These are phyloP conservation scores for Euphrasia arctica DNA, from an alignment of 305 asterid species.

Conservation along the genomic window DNA sequence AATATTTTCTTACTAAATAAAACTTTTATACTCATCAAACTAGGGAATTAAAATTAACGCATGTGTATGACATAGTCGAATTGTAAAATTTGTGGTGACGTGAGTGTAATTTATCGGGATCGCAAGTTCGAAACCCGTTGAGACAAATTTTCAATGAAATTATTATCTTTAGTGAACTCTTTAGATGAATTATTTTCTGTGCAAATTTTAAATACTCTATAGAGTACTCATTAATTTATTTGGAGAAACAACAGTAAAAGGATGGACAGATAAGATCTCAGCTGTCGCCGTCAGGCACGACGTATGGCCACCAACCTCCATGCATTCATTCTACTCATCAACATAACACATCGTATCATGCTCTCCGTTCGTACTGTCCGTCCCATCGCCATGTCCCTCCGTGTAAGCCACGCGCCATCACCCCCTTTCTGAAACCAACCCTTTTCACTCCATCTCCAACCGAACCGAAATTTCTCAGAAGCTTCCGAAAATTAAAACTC, in stretches of 20 bases:
- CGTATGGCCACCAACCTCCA: constrained; percentile 13
- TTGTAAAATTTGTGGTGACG: too few relatives aligned
- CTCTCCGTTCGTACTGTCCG: constrained; percentile 6
- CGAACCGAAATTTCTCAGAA: constrained; percentile 23
- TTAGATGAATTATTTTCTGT: too few relatives aligned
- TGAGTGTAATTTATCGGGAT: too few relatives aligned
- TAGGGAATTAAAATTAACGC: too few relatives aligned
- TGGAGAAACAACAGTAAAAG: not conserved
- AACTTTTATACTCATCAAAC: too few relatives aligned
- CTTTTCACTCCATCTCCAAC: constrained; percentile 10
- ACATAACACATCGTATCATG: not conserved
- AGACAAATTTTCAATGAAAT: too few relatives aligned
- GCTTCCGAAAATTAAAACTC: constrained; percentile 16
- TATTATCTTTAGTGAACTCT: too few relatives aligned
- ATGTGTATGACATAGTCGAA: too few relatives aligned
- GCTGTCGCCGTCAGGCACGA: constrained; percentile 6
- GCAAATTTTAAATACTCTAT: too few relatives aligned
- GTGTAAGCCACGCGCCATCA: constrained; percentile 22
- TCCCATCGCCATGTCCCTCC: constrained; percentile 2
- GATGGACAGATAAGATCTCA: constrained; percentile 9
- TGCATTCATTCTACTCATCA: constrained; percentile 15
- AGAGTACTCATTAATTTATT: too few relatives aligned
- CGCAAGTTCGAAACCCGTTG: too few relatives aligned
- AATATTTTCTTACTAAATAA: too few relatives aligned
- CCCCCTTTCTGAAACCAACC: not conserved